Evolutionary conservation across 2,329 filamentous ascomycete species (phyloP), one percentile per base, ranked within the genome.

Genomic region (Sarocladiaceae sp.): DNA sequence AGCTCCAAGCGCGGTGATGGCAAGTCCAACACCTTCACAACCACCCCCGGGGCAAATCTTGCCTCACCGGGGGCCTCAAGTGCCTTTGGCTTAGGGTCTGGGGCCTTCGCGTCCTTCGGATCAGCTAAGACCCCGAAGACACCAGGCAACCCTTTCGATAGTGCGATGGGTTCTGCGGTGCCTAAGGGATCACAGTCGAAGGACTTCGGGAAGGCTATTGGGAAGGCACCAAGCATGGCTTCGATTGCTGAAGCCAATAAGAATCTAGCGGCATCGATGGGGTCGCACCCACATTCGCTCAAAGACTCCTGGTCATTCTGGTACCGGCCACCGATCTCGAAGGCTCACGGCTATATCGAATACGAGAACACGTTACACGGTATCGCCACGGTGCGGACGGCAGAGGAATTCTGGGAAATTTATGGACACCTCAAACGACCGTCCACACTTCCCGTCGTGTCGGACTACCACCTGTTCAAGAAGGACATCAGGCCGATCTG

Each of bases 391-490:
- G 89, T 96, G 64, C 80, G 80, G 55, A 90, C 89, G 5, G 90
- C 83, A 48, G 91, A 97, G 71, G 88, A 94, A 54, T 97, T 99
- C 67, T 97, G 91, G 83, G 79, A 83, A 46, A 84, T 96, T 33
- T 97, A 96, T 66, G 77, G 82, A 52, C 91, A 97, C 69, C 79
- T 99, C 46, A 96, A 95, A 73, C 84, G 88, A 25, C 94, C 95
- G 2, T 97, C 92, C 31, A 76, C 80, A 29, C 77, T 99, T 53
- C 93, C 93, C 6, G 86, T 93, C 4, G 93, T 97, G 26, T 97
- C 92, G 22, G 94, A 99, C 71, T 99, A 97, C 66, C 94, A 99
- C 68, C 86, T 99, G 55, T 99, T 99, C 77, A 96, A 94, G 71
- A 91, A 94, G 65, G 93, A 92, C 52, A 92, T 99, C 56, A 85